These are phyloP conservation scores for Fusarium pseudoanthophilum DNA, from an alignment of 2,329 filamentous ascomycete species.

Conservation along the genomic window DNA sequence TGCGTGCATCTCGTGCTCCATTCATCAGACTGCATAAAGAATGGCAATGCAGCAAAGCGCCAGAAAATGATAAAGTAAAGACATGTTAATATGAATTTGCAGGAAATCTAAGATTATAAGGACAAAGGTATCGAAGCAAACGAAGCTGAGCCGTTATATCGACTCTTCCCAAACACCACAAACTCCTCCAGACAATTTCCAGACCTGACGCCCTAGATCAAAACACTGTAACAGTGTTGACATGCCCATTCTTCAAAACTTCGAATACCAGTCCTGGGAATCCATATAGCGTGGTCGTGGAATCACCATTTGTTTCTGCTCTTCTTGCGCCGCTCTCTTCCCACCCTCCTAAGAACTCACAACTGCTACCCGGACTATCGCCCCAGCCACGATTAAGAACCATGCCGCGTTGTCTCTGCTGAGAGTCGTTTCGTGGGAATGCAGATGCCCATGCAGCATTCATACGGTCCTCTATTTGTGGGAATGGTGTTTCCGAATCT, in stretches of 20 bases:
- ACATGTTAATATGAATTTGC: neutral
- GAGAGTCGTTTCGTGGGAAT: constrained; percentile 66
- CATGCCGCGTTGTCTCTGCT: constrained; percentile 75
- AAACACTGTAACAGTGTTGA: constrained; percentile 91
- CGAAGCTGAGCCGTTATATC: neutral
- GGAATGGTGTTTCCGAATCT: constrained; percentile 81
- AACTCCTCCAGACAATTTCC: constrained; percentile 12
- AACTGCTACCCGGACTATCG: constrained; percentile 89
- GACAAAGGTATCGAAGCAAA: constrained; percentile 16
- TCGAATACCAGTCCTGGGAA: constrained; percentile 96
- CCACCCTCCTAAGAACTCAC: constrained; percentile 86
- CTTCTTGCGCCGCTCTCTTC: constrained; percentile 75
- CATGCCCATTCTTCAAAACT: constrained; percentile 89
- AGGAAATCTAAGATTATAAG: constrained; percentile 4
- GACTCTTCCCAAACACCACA: constrained; percentile 23
- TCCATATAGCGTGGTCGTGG: constrained; percentile 86
- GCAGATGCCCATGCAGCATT: constrained; percentile 75
- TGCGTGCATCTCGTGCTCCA: neutral
- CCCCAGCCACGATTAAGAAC: constrained; percentile 91
- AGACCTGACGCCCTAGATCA: constrained; percentile 51
- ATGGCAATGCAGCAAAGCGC: neutral
- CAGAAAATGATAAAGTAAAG: too few relatives aligned
- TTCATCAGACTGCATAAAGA: neutral
- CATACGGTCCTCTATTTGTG: constrained; percentile 75
- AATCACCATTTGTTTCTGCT: constrained; percentile 65